Percentiles rank a stretch among this genome's conserved stretches.
Conservation (phyloP, 2,329 filamentous ascomycete genomes). For the Pestalotiopsis sp. region DNA sequence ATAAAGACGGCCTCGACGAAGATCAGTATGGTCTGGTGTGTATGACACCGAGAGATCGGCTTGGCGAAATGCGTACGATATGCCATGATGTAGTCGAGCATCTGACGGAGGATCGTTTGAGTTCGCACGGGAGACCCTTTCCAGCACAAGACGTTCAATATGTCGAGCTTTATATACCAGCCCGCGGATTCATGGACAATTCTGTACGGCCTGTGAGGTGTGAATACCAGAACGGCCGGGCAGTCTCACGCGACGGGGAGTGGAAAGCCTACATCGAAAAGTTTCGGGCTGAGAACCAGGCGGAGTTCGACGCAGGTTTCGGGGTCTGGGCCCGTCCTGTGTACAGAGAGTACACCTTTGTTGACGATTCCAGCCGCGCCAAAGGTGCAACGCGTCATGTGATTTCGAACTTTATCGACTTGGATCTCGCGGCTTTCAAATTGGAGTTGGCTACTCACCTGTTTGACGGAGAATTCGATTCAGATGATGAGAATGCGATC, state of each 20-base stretch:
- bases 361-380: not conserved
- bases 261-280: not conserved
- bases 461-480: not conserved
- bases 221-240: not conserved
- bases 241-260: not conserved
- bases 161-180: not conserved
- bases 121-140: not conserved
- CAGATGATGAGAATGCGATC: slow-evolving; percentile 7
- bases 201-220: not conserved
- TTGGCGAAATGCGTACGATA: not conserved
- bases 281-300: not conserved
- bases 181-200: not conserved
- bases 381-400: not conserved
- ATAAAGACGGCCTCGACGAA: not conserved
- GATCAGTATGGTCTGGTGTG: not conserved
- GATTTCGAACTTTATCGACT: not conserved
- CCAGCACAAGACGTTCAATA: not conserved
- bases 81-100: not conserved
- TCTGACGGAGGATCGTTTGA: not conserved
- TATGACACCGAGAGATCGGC: not conserved
- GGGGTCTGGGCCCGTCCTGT: not conserved
- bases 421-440: slow-evolving; percentile 6
- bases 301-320: not conserved
- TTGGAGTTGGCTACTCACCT: not conserved
- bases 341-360: not conserved